These are phyloP conservation scores for Talaromyces adpressus DNA, from an alignment of 495 filamentous ascomycete species.

Conservation along the genomic window DNA sequence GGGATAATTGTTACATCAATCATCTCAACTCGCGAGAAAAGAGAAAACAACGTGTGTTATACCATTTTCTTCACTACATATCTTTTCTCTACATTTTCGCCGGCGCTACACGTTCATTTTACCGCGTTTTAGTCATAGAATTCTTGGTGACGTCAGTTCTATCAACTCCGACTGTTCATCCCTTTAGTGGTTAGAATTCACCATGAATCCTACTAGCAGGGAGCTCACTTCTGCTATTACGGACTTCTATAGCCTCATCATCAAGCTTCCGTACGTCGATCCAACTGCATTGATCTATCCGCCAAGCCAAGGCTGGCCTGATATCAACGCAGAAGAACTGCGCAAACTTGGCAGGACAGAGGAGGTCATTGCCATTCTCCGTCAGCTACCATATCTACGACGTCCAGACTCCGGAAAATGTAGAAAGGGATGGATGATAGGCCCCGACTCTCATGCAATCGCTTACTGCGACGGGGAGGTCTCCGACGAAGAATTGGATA, in stretches of 20 bases:
- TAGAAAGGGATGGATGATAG: not conserved
- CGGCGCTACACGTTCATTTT: not conserved
- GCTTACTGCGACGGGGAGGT: conserved; percentile 12
- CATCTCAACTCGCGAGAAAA: not conserved
- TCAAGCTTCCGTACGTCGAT: conserved; percentile 10
- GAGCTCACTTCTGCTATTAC: not conserved
- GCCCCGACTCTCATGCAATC: conserved; percentile 7
- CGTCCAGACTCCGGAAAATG: not conserved
- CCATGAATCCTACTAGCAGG: not conserved
- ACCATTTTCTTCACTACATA: not conserved
- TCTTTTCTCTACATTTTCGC: not conserved
- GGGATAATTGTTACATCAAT: not conserved
- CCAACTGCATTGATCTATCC: conserved; percentile 8
- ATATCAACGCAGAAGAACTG: conserved; percentile 8
- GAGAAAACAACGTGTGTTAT: not conserved
- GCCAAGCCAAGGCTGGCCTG: conserved; percentile 10
- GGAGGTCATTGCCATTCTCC: conserved; percentile 12
- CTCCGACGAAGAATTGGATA: conserved; percentile 5
- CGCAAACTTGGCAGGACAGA: conserved; percentile 12
- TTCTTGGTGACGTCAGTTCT: not conserved
- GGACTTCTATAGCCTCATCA: not conserved
- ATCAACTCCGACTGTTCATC: not conserved
- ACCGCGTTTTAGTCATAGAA: not conserved
- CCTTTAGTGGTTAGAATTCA: not conserved
- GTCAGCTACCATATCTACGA: conserved; percentile 6